Conservation (phyloP, 108 stramenopile genomes). For the Seminavis robusta region DNA sequence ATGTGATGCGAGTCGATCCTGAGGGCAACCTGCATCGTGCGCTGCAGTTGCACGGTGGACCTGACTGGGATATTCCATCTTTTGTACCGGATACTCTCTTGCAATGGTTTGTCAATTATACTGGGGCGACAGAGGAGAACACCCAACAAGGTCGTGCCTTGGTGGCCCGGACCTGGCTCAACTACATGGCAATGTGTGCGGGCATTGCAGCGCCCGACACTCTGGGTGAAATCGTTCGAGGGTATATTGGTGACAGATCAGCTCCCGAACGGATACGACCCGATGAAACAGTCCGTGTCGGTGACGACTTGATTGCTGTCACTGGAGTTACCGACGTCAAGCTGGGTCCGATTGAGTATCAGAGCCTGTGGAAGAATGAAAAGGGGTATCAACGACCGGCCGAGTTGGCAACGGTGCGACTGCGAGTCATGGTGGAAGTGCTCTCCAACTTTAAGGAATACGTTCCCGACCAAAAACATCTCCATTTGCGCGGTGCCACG, state of each 20-base stretch:
- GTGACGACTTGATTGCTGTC: constrained; percentile 15
- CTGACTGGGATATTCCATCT: constrained; percentile 43
- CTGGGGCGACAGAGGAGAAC: constrained; percentile 9
- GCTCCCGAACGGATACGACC: constrained; percentile 63
- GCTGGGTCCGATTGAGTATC: constrained; percentile 31
- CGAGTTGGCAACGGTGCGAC: constrained; percentile 69
- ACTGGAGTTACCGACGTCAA: constrained; percentile 26
- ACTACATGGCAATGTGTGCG: constrained; percentile 78
- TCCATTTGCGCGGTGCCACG: constrained; percentile 59
- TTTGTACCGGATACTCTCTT: constrained; percentile 21
- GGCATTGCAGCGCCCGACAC: constrained; percentile 72
- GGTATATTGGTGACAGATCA: constrained; percentile 58
- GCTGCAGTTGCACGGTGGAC: constrained; percentile 41
- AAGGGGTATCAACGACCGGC: constrained; percentile 66
- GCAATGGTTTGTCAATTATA: constrained; percentile 19
- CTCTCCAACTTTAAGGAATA: constrained; percentile 57
- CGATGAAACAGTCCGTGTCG: constrained; percentile 46
- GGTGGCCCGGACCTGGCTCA: constrained; percentile 58
- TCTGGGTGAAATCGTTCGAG: constrained; percentile 55
- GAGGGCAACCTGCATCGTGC: constrained; percentile 29
- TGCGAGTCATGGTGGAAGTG: constrained; percentile 67
- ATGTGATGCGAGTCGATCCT: constrained; percentile 38
- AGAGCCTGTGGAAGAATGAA: constrained; percentile 38
- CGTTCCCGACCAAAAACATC: constrained; percentile 34
- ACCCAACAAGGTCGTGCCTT: constrained; percentile 10